A percentile compares a stretch with the other conserved stretches of the same genome.
Conservation (phyloP, 179 eudicot genomes). For the Patellifolia procumbens region DNA sequence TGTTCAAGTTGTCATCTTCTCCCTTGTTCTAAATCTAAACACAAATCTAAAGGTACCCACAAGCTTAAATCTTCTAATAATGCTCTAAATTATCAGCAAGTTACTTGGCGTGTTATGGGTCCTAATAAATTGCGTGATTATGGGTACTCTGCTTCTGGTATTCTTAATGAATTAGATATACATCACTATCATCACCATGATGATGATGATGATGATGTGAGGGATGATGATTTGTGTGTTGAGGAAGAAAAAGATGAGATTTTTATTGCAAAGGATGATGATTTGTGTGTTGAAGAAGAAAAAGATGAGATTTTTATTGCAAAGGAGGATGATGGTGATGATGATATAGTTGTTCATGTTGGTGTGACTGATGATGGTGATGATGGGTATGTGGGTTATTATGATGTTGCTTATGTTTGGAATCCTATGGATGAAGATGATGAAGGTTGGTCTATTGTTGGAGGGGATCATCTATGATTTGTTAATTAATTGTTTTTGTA, state of each 20-base stretch:
- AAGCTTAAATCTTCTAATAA: constrained; percentile 33
- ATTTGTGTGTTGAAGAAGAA: constrained; percentile 9
- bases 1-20: constrained; percentile 44
- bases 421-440: constrained; percentile 26
- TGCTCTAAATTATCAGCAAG: constrained; percentile 23
- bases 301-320: not conserved
- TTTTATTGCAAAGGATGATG: not conserved
- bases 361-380: constrained; percentile 26
- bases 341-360: constrained; percentile 22
- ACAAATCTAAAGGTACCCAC: constrained; percentile 54
- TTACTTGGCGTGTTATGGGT: constrained; percentile 33
- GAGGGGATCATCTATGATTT: constrained; percentile 9
- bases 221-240: constrained; percentile 8
- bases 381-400: constrained; percentile 47
- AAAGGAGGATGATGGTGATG: constrained; percentile 10
- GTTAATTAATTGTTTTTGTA: not conserved
- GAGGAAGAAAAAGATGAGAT: constrained; percentile 4
- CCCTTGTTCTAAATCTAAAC: constrained; percentile 55
- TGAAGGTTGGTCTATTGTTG: constrained; percentile 58
- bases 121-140: not conserved
- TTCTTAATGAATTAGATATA: constrained; percentile 38
- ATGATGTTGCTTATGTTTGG: constrained; percentile 40
- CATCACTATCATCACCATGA: constrained; percentile 12
- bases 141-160: constrained; percentile 50
- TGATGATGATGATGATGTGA: not conserved